Evolutionary conservation across 2,329 filamentous ascomycete species (phyloP), one percentile per base, ranked within the genome.

Genomic region (Arthrocladium fulminans): DNA sequence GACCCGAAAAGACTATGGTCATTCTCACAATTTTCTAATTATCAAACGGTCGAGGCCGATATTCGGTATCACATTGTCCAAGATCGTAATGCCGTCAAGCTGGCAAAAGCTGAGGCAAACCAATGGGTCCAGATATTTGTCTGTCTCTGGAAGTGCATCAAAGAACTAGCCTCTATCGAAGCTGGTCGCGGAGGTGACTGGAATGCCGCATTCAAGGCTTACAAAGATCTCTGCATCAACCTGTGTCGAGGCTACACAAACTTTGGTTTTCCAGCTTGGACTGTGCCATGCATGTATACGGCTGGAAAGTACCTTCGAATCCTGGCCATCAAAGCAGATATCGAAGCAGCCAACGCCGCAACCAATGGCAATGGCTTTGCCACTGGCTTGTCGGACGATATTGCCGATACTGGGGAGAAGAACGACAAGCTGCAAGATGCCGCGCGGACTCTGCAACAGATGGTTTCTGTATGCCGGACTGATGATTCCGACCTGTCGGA

Each of bases 291-390:
- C 61, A 74, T 98, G 32, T 97, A 97, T 62, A 77, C 85, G 45
- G 82, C 84, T 20, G 89, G 88, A 47, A 94, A 88, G 67, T 88
- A 94, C 63, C 68, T 98, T 51, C 77, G 92, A 51, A 71, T 84
- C 37, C 94, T 95, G 67, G 92, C 92, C 41, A 92, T 96, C 64
- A 87, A 84, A 61, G 89, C 92, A 48, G 92, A 98, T 63, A 79
- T 83, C 30, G 83, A 86, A 60, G 63, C 69, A 38, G 69, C 71
- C n/a, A 69, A 68, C 44, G 70, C 73, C 49, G 74, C 61, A 19
- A 59, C 72, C 47, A 66, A 69, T 13, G 64, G 62, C 37, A 62
- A 63, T 7, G 65, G 65, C 3, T 74, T 73, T 55, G 73, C 64
- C 47, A 66, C 67, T 37, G 70, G 67, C 23, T 82, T 89, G 57